Percentiles rank a stretch among this genome's conserved stretches.
phyloP scores from a whole-genome alignment of 2,329 filamentous ascomycete species.

The Scytalidium lignicola region DNA sequence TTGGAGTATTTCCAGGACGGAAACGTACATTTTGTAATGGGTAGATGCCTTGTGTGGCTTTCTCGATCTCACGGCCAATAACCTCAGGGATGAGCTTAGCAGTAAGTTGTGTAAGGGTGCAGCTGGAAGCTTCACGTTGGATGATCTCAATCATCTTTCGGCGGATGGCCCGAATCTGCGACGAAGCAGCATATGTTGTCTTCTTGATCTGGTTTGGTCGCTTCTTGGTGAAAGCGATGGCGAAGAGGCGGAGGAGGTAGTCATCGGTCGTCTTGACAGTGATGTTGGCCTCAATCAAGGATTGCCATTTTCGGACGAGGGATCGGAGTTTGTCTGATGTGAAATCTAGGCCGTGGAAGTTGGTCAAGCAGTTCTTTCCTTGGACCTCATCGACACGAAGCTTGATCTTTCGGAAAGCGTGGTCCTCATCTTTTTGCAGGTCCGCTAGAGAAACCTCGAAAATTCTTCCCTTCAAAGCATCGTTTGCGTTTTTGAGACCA shows the following conservation, averaged over 20 bases:
- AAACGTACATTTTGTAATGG: constrained; percentile 90
- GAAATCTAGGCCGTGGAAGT: constrained; percentile 99
- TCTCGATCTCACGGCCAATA: constrained; percentile 99
- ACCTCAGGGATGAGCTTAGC: constrained; percentile 99
- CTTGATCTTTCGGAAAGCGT: constrained; percentile 99
- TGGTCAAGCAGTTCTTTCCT: constrained; percentile 99
- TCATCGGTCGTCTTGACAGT: constrained; percentile 99
- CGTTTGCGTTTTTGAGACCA: constrained; percentile 99
- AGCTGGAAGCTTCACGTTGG: constrained; percentile 87
- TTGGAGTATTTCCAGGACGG: neutral
- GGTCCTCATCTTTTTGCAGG: constrained; percentile 99
- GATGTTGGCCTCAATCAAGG: constrained; percentile 98
- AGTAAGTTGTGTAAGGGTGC: constrained; percentile 93
- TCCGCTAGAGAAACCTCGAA: constrained; percentile 98
- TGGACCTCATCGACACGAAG: constrained; percentile 98
- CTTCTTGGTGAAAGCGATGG: constrained; percentile 99
- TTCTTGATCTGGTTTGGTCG: constrained; percentile 99
- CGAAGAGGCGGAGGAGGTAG: constrained; percentile 98
- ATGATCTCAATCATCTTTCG: constrained; percentile 99
- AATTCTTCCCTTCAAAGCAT: constrained; percentile 96
- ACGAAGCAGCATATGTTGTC: constrained; percentile 96
- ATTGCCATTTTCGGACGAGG: constrained; percentile 99
- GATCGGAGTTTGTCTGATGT: constrained; percentile 99
- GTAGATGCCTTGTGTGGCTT: constrained; percentile 99
- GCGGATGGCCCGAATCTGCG: constrained; percentile 95